Evolutionary conservation across 495 filamentous ascomycete species (phyloP).

Genomic region (Melanomma pulvis-pyrius): DNA sequence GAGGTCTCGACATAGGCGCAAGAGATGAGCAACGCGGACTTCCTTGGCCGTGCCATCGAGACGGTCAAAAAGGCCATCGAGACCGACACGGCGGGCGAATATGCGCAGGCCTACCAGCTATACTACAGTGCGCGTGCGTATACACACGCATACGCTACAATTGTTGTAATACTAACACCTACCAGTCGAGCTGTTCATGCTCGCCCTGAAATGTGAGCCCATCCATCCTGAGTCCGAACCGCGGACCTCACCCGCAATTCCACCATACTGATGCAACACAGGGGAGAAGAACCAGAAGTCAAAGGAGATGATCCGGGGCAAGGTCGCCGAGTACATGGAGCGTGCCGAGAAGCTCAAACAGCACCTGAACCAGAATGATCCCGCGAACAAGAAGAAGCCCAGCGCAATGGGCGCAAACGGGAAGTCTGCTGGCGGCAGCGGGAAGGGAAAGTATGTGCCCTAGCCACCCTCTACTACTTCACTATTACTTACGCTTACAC

Average conservation of each 20-base stretch:
- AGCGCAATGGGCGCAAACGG: slow-evolving; percentile 86
- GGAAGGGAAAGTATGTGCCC: slow-evolving; percentile 63
- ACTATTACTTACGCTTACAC: neutral
- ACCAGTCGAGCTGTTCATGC: slow-evolving; percentile 86
- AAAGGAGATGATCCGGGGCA: slow-evolving; percentile 94
- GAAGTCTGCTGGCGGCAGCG: slow-evolving; percentile 68
- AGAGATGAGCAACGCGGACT: slow-evolving; percentile 94
- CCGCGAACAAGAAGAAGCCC: slow-evolving; percentile 69
- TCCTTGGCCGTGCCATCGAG: slow-evolving; percentile 91
- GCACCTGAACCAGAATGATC: slow-evolving; percentile 75
- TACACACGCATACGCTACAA: slow-evolving; percentile 19
- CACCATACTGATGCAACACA: slow-evolving; percentile 19
- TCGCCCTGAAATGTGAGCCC: slow-evolving; percentile 78
- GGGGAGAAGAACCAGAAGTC: slow-evolving; percentile 92
- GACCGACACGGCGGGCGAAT: slow-evolving; percentile 90
- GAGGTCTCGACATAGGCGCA: slow-evolving; percentile 1
- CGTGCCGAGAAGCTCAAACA: slow-evolving; percentile 95
- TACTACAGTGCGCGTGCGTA: slow-evolving; percentile 76
- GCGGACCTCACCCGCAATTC: neutral
- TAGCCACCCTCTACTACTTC: neutral
- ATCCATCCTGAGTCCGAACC: neutral
- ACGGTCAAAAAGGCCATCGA: slow-evolving; percentile 97
- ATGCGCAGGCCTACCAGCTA: slow-evolving; percentile 90
- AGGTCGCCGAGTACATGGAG: slow-evolving; percentile 96
- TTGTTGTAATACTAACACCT: slow-evolving; percentile 16